Base-by-base conservation (phyloP, 805 yeast genomes). In the Sungouiella blattae region DNA sequence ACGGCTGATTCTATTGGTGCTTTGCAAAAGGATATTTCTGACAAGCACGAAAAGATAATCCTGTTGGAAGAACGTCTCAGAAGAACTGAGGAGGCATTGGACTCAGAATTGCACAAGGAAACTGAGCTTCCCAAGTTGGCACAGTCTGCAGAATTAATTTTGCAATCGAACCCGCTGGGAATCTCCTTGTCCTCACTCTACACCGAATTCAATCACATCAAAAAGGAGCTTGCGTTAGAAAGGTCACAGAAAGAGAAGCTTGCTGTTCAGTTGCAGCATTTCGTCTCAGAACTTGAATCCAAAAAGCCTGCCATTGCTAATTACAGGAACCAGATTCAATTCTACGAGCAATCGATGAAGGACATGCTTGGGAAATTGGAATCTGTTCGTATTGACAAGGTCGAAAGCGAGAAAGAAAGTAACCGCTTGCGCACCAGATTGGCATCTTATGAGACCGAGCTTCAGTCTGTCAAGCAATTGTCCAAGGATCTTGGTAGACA, bases 401-500 rank as follows among this genome's bases (percentile, higher is more conserved):
- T 67, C 22, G 73, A 68, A 16, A 52, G 60, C 18, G 62, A 68
- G 48, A 64, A 49, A 53, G 71, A 57, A 26, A 59, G 61, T 18
- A 57, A 64, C 15, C 41, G 70, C 16, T 43, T 58, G 39, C 51
- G 62, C 39, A 34, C 59, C 14, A 48, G 60, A 39, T 36, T 60
- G 31, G 52, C 58, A 9, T 83, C 77, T 35, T 57, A 64, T 28
- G 71, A 70, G 43, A 55, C 63, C 17, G 82, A 78, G 45, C 52
- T 72, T 11, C 60, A 55, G 11, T 62, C 74, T 4, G 55, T 83
- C 43, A 69, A 72, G 29, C 75, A 72, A 37, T 78, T 82, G 44
- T 74, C 82, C 28, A 62, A 71, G 18, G 97, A 91, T 51, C 63
- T 91, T 26, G 85, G 94, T 5, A 77, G 80, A 28, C 98, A 91